These are phyloP conservation scores for Boechera stricta DNA, from an alignment of 345 rosid genomes.

Conservation along the genomic window DNA sequence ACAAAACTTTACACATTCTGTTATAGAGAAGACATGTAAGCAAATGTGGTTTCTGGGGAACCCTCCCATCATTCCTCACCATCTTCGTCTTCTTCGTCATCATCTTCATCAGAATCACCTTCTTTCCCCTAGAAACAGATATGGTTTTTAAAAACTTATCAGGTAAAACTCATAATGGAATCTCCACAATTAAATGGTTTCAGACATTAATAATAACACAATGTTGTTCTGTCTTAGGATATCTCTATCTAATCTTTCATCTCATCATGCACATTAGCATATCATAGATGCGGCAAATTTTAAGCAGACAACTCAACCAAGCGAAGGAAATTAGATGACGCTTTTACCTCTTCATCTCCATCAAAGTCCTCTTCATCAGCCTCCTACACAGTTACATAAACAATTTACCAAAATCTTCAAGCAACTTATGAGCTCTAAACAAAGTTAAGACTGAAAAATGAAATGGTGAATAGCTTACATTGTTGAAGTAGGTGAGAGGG, in stretches of 20 bases:
- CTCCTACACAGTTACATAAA: constrained; percentile 51
- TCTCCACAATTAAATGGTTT: neutral
- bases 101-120: constrained; percentile 63
- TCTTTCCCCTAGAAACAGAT: constrained; percentile 54
- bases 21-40: constrained; percentile 36
- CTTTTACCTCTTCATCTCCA: constrained; percentile 63
- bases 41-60: constrained; percentile 32
- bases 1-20: constrained; percentile 38
- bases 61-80: constrained; percentile 41
- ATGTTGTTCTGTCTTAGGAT: neutral
- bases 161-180: neutral
- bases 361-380: constrained; percentile 74
- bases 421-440: constrained; percentile 16
- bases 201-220: neutral
- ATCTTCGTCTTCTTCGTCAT: constrained; percentile 49
- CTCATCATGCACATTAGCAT: neutral
- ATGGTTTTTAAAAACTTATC: constrained; percentile 13
- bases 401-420: constrained; percentile 10
- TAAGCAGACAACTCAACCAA: neutral
- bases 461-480: constrained; percentile 51
- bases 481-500: constrained; percentile 85
- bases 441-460: neutral
- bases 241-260: constrained; percentile 1
- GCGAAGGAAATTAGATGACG: neutral
- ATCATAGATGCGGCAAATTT: constrained; percentile 1